Evolutionary conservation across 108 stramenopile genomes (phyloP).

Genomic region (Nitzschia palea): DNA sequence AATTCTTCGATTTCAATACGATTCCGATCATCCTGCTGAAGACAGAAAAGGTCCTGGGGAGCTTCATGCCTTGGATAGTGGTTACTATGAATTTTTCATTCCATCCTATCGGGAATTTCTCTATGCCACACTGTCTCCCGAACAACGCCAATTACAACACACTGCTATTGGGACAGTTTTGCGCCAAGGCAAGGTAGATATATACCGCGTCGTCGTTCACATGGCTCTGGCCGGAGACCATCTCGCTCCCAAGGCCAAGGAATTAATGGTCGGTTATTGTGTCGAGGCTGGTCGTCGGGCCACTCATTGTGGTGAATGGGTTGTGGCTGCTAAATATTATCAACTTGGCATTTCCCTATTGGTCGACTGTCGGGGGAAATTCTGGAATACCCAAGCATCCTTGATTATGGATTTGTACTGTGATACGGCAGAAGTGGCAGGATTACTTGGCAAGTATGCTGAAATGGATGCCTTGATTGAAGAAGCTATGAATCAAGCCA

Average conservation of each 20-base stretch:
- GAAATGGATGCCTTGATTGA: not conserved
- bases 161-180: conserved; percentile 1
- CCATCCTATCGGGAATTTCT: not conserved
- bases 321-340: not conserved
- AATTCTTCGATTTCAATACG: not conserved
- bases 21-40: not conserved
- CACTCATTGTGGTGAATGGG: not conserved
- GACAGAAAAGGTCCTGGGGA: not conserved
- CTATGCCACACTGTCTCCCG: not conserved
- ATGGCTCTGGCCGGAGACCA: not conserved
- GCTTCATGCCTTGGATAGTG: not conserved
- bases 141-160: not conserved
- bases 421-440: not conserved
- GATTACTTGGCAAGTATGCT: not conserved
- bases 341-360: not conserved
- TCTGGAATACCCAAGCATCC: not conserved
- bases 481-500: not conserved
- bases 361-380: not conserved
- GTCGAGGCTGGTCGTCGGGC: conserved; percentile 2
- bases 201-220: conserved; percentile 1
- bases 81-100: conserved; percentile 1
- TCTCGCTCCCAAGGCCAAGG: not conserved
- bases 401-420: conserved; percentile 7
- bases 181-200: not conserved
- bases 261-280: not conserved